A percentile compares a stretch with the other conserved stretches of the same genome.
phyloP scores from a whole-genome alignment of 1,284 basidiomycete species.

The Austroboletus olivaceoglutinosus region DNA sequence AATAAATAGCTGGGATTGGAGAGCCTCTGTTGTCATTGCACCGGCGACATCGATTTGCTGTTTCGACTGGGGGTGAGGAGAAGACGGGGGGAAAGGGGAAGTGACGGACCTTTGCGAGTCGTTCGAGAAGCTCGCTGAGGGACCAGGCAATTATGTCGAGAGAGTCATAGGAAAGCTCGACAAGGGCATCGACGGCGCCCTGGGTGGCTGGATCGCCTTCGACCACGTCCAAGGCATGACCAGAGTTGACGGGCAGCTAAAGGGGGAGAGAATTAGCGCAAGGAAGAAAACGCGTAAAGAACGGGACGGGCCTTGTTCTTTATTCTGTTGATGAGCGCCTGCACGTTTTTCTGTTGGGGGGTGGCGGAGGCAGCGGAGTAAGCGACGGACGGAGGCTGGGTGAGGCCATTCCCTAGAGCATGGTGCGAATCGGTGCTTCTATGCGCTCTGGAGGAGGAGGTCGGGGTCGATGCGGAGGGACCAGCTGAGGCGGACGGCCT shows the following conservation, averaged over 20 bases:
- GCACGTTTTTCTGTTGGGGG: slow-evolving; percentile 71
- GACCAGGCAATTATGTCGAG: slow-evolving; percentile 77
- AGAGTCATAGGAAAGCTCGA: slow-evolving; percentile 75
- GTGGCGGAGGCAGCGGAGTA: slow-evolving; percentile 42
- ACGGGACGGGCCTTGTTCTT: slow-evolving; percentile 57
- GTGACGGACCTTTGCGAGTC: slow-evolving; percentile 66
- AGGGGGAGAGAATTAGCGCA: not conserved
- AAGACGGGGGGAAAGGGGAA: not conserved
- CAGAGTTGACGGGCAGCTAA: slow-evolving; percentile 86
- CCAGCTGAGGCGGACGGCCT: slow-evolving; percentile 48
- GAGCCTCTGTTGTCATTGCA: slow-evolving; percentile 63
- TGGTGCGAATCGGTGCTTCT: slow-evolving; percentile 52
- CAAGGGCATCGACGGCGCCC: slow-evolving; percentile 73
- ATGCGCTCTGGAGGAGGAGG: slow-evolving; percentile 39
- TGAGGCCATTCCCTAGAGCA: slow-evolving; percentile 37
- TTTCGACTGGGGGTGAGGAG: slow-evolving; percentile 12
- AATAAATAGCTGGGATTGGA: slow-evolving; percentile 89
- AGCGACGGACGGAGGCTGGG: slow-evolving; percentile 32
- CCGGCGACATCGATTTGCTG: slow-evolving; percentile 54
- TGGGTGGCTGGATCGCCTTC: slow-evolving; percentile 73
- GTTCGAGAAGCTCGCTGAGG: slow-evolving; percentile 74
- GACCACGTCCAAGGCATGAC: slow-evolving; percentile 65
- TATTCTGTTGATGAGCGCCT: slow-evolving; percentile 68
- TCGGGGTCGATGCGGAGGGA: slow-evolving; percentile 20
- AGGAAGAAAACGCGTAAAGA: not conserved